These are phyloP conservation scores for Aspergillus awamori DNA, from an alignment of 2,329 filamentous ascomycete species.

Conservation along the genomic window DNA sequence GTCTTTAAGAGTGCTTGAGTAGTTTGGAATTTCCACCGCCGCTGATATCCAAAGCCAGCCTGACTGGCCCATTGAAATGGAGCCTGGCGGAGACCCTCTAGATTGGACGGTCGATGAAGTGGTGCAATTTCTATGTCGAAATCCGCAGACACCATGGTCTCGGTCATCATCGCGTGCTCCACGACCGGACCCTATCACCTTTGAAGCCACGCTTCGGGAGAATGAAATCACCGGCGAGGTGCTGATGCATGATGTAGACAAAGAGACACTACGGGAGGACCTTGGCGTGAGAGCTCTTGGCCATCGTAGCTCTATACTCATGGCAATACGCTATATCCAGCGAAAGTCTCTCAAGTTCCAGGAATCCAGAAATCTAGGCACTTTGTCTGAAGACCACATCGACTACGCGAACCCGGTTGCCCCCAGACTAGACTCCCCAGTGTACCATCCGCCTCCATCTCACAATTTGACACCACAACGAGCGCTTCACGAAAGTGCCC, in stretches of 20 bases:
- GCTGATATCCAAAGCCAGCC: neutral
- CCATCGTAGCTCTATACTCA: slow-evolving; percentile 60
- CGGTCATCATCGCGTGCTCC: slow-evolving; percentile 30
- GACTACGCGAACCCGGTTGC: neutral
- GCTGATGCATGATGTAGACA: slow-evolving; percentile 61
- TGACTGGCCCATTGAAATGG: slow-evolving; percentile 26
- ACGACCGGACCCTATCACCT: slow-evolving; percentile 55
- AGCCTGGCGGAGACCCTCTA: slow-evolving; percentile 64
- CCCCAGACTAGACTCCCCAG: neutral
- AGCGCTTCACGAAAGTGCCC: neutral
- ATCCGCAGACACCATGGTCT: slow-evolving; percentile 49
- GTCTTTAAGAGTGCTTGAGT: neutral
- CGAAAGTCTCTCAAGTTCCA: slow-evolving; percentile 56
- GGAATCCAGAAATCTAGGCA: neutral
- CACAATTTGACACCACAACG: neutral
- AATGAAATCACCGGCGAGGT: slow-evolving; percentile 68
- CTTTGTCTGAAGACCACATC: slow-evolving; percentile 8
- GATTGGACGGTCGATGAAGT: slow-evolving; percentile 72
- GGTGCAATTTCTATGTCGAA: slow-evolving; percentile 65
- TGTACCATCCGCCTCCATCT: neutral
- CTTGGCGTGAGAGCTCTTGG: slow-evolving; percentile 62
- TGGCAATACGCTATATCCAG: slow-evolving; percentile 62
- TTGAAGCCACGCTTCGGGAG: slow-evolving; percentile 61
- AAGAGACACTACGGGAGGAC: slow-evolving; percentile 53
- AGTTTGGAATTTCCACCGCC: neutral